Percentiles rank a stretch among this genome's conserved stretches.
Conservation (phyloP, 805 yeast genomes). For the Candida bentonensis region DNA sequence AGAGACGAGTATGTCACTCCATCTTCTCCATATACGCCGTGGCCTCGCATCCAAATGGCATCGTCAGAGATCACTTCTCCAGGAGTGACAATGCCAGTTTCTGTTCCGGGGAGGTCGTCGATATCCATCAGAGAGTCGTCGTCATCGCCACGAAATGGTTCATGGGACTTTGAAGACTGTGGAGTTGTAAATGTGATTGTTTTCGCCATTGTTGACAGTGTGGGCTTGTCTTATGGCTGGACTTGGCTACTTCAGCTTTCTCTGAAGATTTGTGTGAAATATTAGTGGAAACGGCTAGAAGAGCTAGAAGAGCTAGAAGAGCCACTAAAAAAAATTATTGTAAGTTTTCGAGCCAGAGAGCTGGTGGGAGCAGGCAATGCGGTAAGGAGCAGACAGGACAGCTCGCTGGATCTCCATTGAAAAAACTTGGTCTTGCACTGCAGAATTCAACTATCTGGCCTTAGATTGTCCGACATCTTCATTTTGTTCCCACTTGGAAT, state of each 20-base stretch:
- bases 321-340: too few species aligned
- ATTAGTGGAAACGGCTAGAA: too few species aligned
- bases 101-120: conserved; percentile 6
- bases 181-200: neutral
- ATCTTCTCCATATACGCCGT: conserved; percentile 68
- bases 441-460: too few species aligned
- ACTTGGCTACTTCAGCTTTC: neutral
- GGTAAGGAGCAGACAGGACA: too few species aligned
- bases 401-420: too few species aligned
- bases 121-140: neutral
- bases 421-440: too few species aligned
- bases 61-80: conserved; percentile 95
- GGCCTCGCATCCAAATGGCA: conserved; percentile 97
- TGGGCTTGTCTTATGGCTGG: neutral
- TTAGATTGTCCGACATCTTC: too few species aligned
- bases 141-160: neutral
- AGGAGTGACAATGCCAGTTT: conserved; percentile 58
- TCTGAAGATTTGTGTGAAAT: too few species aligned
- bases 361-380: too few species aligned
- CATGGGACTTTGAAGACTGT: neutral
- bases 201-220: neutral
- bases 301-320: too few species aligned
- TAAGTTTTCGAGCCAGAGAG: too few species aligned
- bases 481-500: too few species aligned
- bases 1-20: conserved; percentile 74